Percentiles rank a stretch among this genome's conserved stretches.
Evolutionary conservation across 148 eudicot species (phyloP).

Genomic region (Chenopodium quinoa): DNA sequence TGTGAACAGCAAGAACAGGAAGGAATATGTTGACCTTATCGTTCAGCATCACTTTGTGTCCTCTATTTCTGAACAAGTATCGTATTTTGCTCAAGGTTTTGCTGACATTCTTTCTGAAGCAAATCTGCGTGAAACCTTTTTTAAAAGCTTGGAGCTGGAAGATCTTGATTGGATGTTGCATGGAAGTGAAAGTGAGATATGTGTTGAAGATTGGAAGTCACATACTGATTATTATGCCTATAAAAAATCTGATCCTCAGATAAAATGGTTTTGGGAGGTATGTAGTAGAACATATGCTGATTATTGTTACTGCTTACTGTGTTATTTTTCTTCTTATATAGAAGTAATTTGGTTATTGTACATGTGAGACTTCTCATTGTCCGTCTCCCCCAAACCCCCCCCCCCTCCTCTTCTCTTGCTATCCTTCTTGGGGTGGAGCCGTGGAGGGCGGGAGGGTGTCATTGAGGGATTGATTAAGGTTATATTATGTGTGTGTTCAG

Average conservation of each 20-base stretch:
- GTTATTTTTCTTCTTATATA: background rate
- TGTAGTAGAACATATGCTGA: conserved; percentile 12
- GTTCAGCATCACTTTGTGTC: conserved; percentile 65
- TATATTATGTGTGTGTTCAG: background rate
- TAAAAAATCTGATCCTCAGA: conserved; percentile 65
- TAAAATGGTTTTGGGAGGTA: conserved; percentile 98
- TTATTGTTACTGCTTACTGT: background rate
- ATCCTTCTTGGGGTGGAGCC: no score
- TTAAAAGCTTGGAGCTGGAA: conserved; percentile 63
- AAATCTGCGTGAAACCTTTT: conserved; percentile 37
- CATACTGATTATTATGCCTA: conserved; percentile 84
- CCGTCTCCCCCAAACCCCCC: no score
- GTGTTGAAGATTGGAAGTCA: conserved; percentile 85
- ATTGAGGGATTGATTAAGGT: background rate
- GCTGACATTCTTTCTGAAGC: conserved; percentile 53
- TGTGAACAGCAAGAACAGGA: conserved; percentile 75
- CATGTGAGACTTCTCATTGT: background rate
- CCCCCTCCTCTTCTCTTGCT: no score
- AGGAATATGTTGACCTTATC: conserved; percentile 59
- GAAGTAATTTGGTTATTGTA: background rate
- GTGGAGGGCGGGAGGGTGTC: background rate
- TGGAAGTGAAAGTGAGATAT: conserved; percentile 67
- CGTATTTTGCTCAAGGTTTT: conserved; percentile 69
- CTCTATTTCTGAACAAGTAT: conserved; percentile 65
- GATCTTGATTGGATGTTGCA: conserved; percentile 82